These are phyloP conservation scores for Xenoacremonium recifei DNA, from an alignment of 2,329 filamentous ascomycete genomes.

Conservation along the genomic window DNA sequence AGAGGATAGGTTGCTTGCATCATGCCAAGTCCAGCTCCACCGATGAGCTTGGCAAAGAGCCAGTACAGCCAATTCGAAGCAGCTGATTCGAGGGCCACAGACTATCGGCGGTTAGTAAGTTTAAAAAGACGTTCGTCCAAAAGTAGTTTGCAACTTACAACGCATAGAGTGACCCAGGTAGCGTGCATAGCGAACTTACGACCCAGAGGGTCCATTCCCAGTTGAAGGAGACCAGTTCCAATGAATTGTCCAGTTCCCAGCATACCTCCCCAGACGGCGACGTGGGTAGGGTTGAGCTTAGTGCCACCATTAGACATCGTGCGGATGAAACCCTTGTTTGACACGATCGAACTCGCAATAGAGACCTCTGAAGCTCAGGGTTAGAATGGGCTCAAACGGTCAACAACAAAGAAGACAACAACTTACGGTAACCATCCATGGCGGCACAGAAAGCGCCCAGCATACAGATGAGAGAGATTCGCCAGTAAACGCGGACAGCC, in stretches of 20 bases:
- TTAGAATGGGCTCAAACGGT: too few relatives aligned
- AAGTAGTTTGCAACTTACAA: too few relatives aligned
- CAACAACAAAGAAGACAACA: too few relatives aligned
- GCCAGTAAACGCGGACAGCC: constrained; percentile 5
- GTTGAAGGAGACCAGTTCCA: constrained; percentile 87
- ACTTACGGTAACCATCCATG: constrained; percentile 3
- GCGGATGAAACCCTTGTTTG: constrained; percentile 64
- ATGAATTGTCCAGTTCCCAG: constrained; percentile 72
- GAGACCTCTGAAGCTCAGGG: constrained; percentile 1
- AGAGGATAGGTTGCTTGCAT: too few relatives aligned
- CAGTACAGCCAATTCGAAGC: too few relatives aligned
- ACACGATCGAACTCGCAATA: constrained; percentile 75
- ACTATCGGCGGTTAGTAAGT: too few relatives aligned
- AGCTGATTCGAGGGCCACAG: too few relatives aligned
- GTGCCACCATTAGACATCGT: constrained; percentile 70
- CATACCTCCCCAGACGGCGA: constrained; percentile 60
- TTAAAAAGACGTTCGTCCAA: too few relatives aligned
- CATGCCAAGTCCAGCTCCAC: too few relatives aligned
- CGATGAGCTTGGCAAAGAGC: too few relatives aligned
- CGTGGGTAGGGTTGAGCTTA: constrained; percentile 54
- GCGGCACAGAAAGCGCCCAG: constrained; percentile 3
- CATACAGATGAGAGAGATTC: constrained; percentile 2
- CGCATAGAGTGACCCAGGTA: too few relatives aligned
- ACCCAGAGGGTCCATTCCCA: constrained; percentile 80
- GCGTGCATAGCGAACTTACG: too few relatives aligned